Conservation (phyloP, 495 filamentous ascomycete species). For the Podospora anserina region DNA sequence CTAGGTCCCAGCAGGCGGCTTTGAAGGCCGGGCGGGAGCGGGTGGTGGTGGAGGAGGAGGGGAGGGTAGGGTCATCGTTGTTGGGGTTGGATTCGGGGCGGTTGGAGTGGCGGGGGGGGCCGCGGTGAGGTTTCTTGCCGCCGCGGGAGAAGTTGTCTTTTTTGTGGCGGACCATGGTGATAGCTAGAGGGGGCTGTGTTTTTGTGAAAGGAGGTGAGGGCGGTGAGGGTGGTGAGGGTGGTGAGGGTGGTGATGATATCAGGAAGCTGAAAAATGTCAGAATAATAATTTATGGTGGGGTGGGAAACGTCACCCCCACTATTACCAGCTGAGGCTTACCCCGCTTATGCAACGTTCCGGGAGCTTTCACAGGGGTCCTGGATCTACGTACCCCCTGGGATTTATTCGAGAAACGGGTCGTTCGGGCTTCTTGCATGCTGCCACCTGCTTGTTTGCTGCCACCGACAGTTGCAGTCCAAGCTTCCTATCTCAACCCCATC, state of each 20-base stretch:
- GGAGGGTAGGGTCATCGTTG: not conserved
- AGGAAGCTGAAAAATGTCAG: conserved; percentile 3
- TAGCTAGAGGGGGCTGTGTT: not conserved
- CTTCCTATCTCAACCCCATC: not conserved
- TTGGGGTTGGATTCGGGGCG: conserved; percentile 23
- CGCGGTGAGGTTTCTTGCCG: conserved; percentile 57
- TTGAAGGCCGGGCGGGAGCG: conserved; percentile 62
- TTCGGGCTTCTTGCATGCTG: not conserved
- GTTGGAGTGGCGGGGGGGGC: conserved; percentile 38
- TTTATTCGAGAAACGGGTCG: conserved; percentile 21
- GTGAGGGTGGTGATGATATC: not conserved
- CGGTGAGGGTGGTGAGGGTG: not conserved
- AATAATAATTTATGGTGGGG: conserved; percentile 9
- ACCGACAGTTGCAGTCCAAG: not conserved
- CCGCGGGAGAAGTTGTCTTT: conserved; percentile 71
- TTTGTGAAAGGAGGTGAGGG: not conserved
- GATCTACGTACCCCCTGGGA: conserved; percentile 11
- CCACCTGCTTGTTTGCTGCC: not conserved
- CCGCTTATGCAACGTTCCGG: conserved; percentile 21
- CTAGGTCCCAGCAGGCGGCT: conserved; percentile 96
- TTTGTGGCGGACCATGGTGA: conserved; percentile 83
- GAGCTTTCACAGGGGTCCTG: conserved; percentile 1
- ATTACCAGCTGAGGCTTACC: conserved; percentile 8
- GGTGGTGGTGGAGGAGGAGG: conserved; percentile 42
- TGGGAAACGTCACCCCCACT: conserved; percentile 9